Evolutionary conservation across 345 rosid species (phyloP).

Genomic region (Fremontodendron californicum): DNA sequence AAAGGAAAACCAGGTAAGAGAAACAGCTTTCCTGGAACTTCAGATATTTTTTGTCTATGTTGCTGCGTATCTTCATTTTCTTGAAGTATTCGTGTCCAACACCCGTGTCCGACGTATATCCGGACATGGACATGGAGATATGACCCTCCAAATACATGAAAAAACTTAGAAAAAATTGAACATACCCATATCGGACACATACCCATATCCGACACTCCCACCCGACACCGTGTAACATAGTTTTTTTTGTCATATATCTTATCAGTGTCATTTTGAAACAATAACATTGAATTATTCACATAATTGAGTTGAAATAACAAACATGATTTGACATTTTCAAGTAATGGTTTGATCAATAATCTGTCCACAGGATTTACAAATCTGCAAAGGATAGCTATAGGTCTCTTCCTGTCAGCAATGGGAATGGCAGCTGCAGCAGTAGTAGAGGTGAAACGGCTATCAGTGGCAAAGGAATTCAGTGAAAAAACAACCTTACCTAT

Average conservation of each 20-base stretch:
- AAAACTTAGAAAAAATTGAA: too few species aligned
- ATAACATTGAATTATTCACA: background rate
- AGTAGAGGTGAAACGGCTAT: slow-evolving; percentile 42
- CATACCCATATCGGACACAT: too few species aligned
- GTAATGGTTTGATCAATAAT: background rate
- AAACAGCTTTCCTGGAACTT: background rate
- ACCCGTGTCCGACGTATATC: too few species aligned
- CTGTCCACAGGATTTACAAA: slow-evolving; percentile 44
- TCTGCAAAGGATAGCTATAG: slow-evolving; percentile 51
- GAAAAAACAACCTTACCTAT: slow-evolving; percentile 29
- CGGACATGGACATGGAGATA: too few species aligned
- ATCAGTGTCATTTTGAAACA: background rate
- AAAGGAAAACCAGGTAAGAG: slow-evolving; percentile 54
- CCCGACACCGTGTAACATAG: too few species aligned
- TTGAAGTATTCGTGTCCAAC: too few species aligned
- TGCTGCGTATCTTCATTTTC: too few species aligned
- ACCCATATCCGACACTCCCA: too few species aligned
- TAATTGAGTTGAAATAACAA: background rate
- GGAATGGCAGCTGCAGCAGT: slow-evolving; percentile 59
- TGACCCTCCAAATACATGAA: too few species aligned
- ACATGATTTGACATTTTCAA: background rate
- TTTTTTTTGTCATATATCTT: background rate
- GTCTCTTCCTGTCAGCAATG: slow-evolving; percentile 38
- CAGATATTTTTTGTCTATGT: too few species aligned
- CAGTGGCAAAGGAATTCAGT: slow-evolving; percentile 27